Base-by-base conservation (phyloP, 2,329 filamentous ascomycete species). In the Thielaviopsis ethacetica region DNA sequence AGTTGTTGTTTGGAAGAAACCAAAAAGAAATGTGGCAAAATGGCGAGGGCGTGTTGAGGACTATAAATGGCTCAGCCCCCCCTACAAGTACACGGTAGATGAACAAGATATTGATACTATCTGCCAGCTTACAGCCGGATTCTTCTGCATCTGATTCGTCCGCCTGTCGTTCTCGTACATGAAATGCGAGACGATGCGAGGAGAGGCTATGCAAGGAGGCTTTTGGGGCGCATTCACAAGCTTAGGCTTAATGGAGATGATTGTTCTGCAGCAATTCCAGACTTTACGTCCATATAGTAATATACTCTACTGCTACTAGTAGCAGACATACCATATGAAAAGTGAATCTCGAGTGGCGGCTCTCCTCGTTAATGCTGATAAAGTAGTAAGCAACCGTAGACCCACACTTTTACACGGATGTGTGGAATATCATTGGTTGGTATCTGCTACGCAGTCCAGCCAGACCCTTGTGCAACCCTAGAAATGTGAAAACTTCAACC, bases 381-480 rank as follows among this genome's bases (percentile, higher is more conserved):
- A 26, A 3, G 3, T 3, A 26, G 24, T 26, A 26, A 26, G 24
- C 24, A 3, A 26, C 3, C 6, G 24, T 3, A 6, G 30, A 10
- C 30, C 30, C 30, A 34, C 30, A n/a, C n/a, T n/a, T 34, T 34
- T 34, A 34, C 10, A 26, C 7, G 10, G 30, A 26, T 12, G 44
- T 4, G n/a, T n/a, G 44, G 7, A 9, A 17, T 49, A 7, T 49
- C n/a, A 49, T 19, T 21, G n/a, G n/a, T 2, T 10, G 21, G 17
- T 3, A 19, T 17, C 5, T 41, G 24, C 9, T 38, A 12, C 12
- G n/a, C n/a, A n/a, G n/a, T n/a, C n/a, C n/a, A 57, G 22, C 26
- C 27, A 15, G 22, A 56, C 57, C 52, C 57, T 59, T 38, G 22
- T 49, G 1, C 19, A 52, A 56, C 58, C 58, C 58, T 59, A n/a